Evolutionary conservation across 164 flowering plant genomes (phyloP), one percentile per base, ranked within the genome.

Genomic region (Kingdonia uniflora): DNA sequence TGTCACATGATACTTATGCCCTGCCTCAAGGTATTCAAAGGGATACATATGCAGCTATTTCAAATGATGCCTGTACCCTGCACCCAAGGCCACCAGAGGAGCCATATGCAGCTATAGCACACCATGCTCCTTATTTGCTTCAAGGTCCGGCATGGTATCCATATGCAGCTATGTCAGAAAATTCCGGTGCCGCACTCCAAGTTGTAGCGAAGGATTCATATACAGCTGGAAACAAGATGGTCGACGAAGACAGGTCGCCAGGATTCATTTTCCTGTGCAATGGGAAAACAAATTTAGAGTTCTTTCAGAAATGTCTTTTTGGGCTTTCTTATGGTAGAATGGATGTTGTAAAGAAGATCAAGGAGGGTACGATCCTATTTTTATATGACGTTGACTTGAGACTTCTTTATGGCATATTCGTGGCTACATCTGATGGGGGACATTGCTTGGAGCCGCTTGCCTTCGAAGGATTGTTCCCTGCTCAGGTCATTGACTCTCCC

Each of bases 231-330:
- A 14, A 41, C 15, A 41, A 41, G 15, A 16, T 4, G 44, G 17
- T 14, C 17, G 44, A 41, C 5, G 44, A 11, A 16, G 16, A 41
- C 5, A 5, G 4, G 15, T 41, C 11, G 5, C 17, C 44, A 14
- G 44, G 44, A 16, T 41, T 41, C 44, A 41, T 41, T 41, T 41
- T 41, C 17, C 15, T 41, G 44, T 41, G 44, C 44, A 41, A 41
- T 41, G 44, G n/a, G 11, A 41, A 41, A 41, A 41, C 44, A 41
- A 41, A 14, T 3, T 16, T 16, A 41, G 44, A 41, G 44, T 41
- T 5, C 17, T 41, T 3, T 16, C 44, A 16, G 16, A 41, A 14
- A 5, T 11, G 17, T 41, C 5, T 41, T 10, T 41, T 41, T 41
- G 44, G 4, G 17, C 44, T 37, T 37, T 13, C 40, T 37, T 7